Percentiles rank a stretch among this genome's conserved stretches.
These are phyloP conservation scores for Fusarium chlamydosporum DNA, from an alignment of 2,329 filamentous ascomycete species.

Conservation along the genomic window DNA sequence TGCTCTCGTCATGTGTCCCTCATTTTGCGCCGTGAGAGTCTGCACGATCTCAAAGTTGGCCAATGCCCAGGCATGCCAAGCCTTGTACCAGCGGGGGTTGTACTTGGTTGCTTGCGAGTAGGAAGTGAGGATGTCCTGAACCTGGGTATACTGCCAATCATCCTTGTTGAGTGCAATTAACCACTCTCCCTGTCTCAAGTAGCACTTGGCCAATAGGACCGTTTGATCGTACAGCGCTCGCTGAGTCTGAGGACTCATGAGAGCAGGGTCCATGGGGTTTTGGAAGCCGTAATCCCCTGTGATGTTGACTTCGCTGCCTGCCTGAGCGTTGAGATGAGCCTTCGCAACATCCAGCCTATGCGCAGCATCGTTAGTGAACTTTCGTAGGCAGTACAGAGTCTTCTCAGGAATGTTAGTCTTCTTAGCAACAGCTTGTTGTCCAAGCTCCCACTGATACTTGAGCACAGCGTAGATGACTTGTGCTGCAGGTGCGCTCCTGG, in stretches of 20 bases:
- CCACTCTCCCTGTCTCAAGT: slow-evolving; percentile 97
- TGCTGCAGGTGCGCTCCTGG: slow-evolving; percentile 71
- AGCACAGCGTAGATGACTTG: slow-evolving; percentile 96
- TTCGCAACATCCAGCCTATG: slow-evolving; percentile 67
- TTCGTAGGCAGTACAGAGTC: slow-evolving; percentile 70
- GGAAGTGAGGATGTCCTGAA: slow-evolving; percentile 89
- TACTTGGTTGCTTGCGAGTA: slow-evolving; percentile 94
- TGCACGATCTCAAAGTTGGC: slow-evolving; percentile 99
- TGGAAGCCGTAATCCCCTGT: slow-evolving; percentile 66
- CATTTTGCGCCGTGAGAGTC: slow-evolving; percentile 76
- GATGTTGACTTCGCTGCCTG: slow-evolving; percentile 62
- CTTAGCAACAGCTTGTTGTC: slow-evolving; percentile 68
- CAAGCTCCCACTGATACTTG: slow-evolving; percentile 95
- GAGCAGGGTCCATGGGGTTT: slow-evolving; percentile 60
- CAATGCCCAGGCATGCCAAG: slow-evolving; percentile 98
- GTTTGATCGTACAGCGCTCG: slow-evolving; percentile 72
- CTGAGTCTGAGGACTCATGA: slow-evolving; percentile 65
- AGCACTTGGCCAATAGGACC: slow-evolving; percentile 91
- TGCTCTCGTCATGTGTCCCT: slow-evolving; percentile 61
- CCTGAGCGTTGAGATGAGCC: slow-evolving; percentile 64
- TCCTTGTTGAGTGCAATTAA: slow-evolving; percentile 86
- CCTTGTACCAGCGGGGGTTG: slow-evolving; percentile 97
- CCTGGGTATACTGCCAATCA: slow-evolving; percentile 88
- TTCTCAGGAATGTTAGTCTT: slow-evolving; percentile 65
- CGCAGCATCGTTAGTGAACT: slow-evolving; percentile 72